phyloP scores from a whole-genome alignment of 1,139 yeast species.

The Spathaspora jeffriesii region DNA sequence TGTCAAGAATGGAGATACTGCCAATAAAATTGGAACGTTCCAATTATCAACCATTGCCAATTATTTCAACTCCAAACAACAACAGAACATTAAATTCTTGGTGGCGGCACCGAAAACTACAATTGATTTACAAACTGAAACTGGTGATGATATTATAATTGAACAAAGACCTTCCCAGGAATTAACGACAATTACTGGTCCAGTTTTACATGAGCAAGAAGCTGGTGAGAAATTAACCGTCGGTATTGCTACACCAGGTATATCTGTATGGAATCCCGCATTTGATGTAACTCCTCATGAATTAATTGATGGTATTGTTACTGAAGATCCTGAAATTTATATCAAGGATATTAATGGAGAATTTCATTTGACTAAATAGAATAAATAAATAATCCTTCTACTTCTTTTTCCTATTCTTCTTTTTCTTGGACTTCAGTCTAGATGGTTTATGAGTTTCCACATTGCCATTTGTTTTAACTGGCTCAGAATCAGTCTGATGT shows the following conservation, averaged over 20 bases:
- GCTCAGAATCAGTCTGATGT: too few species aligned
- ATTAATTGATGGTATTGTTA: slow-evolving; percentile 83
- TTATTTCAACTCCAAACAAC: slow-evolving; percentile 37
- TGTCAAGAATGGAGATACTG: slow-evolving; percentile 90
- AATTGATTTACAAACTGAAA: slow-evolving; percentile 64
- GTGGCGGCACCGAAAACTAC: slow-evolving; percentile 97
- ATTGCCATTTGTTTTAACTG: neutral
- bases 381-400: slow-evolving; percentile 6
- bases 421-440: neutral
- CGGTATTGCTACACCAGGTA: slow-evolving; percentile 86
- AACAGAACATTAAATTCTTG: slow-evolving; percentile 65
- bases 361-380: slow-evolving; percentile 33
- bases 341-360: slow-evolving; percentile 45
- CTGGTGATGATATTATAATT: slow-evolving; percentile 76
- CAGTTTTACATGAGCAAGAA: slow-evolving; percentile 24
- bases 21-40: slow-evolving; percentile 96
- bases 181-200: slow-evolving; percentile 77
- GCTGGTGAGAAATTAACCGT: slow-evolving; percentile 53
- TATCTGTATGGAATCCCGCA: slow-evolving; percentile 94
- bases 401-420: slow-evolving; percentile 11
- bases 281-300: slow-evolving; percentile 90
- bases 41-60: slow-evolving; percentile 75
- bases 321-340: slow-evolving; percentile 64
- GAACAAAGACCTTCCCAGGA: slow-evolving; percentile 88
- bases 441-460: neutral